These are phyloP conservation scores for Brassica nigra DNA, from an alignment of 345 rosid species.

Conservation along the genomic window DNA sequence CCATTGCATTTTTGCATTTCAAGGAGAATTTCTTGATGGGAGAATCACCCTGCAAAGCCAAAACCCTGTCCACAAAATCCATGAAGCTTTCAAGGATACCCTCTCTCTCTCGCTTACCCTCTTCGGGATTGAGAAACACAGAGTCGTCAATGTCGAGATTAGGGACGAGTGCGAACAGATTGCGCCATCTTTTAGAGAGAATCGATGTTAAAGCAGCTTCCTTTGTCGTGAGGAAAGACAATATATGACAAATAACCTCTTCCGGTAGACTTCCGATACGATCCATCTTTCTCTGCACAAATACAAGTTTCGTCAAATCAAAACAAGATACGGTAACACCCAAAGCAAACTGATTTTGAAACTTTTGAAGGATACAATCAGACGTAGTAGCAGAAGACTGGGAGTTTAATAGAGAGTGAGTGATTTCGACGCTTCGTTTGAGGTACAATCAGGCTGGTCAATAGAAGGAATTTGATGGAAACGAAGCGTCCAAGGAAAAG, in stretches of 20 bases:
- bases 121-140: neutral
- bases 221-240: neutral
- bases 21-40: neutral
- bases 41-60: neutral
- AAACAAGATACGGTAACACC: neutral
- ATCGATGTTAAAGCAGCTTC: neutral
- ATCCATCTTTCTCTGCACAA: neutral
- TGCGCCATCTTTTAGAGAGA: conserved; percentile 2
- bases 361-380: neutral
- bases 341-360: neutral
- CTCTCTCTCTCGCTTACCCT: conserved; percentile 2
- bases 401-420: neutral
- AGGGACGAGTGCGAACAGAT: neutral
- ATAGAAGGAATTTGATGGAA: neutral
- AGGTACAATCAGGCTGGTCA: neutral
- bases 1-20: neutral
- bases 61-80: neutral
- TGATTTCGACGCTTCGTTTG: too few relatives aligned
- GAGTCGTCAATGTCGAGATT: conserved; percentile 10
- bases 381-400: neutral
- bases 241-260: neutral
- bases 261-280: neutral
- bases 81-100: neutral
- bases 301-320: too few relatives aligned
- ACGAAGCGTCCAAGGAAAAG: neutral